Conservation (phyloP, 208 protist species). For the Acanthamoeba sp. region DNA sequence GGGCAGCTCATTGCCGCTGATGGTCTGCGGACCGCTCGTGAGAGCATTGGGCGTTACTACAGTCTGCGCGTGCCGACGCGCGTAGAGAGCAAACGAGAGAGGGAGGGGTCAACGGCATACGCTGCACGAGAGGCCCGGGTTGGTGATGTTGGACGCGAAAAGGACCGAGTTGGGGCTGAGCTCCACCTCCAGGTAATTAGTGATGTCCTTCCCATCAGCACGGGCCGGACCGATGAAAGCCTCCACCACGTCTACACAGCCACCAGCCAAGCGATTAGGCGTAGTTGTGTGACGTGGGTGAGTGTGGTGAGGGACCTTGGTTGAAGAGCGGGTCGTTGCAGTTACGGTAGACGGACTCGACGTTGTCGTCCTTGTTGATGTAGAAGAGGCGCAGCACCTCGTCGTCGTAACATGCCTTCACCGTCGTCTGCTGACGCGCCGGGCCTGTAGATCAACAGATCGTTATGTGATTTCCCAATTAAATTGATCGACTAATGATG, state of each 20-base stretch:
- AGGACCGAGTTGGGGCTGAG: constrained; percentile 50
- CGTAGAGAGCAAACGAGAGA: neutral
- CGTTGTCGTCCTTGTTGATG: neutral
- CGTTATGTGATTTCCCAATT: neutral
- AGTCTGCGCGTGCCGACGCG: neutral
- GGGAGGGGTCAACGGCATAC: neutral
- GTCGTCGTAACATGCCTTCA: neutral
- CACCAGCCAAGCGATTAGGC: neutral
- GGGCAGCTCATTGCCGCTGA: neutral
- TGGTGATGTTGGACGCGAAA: constrained; percentile 51
- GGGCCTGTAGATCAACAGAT: too few relatives aligned
- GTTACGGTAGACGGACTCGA: neutral
- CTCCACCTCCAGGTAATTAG: constrained; percentile 15
- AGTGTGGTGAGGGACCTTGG: neutral
- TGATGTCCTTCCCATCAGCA: neutral
- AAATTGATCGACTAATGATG: too few relatives aligned
- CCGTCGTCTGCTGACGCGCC: constrained; percentile 17
- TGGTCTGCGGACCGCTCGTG: neutral
- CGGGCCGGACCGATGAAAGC: constrained; percentile 10
- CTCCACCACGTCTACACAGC: neutral
- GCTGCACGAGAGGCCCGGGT: constrained; percentile 9
- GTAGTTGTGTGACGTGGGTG: neutral
- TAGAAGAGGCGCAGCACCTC: neutral
- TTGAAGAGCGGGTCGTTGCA: constrained; percentile 45
- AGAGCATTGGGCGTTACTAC: too few relatives aligned